Evolutionary conservation across 202 grass and related monocot species (phyloP).

Genomic region (Elaeis oleifera): DNA sequence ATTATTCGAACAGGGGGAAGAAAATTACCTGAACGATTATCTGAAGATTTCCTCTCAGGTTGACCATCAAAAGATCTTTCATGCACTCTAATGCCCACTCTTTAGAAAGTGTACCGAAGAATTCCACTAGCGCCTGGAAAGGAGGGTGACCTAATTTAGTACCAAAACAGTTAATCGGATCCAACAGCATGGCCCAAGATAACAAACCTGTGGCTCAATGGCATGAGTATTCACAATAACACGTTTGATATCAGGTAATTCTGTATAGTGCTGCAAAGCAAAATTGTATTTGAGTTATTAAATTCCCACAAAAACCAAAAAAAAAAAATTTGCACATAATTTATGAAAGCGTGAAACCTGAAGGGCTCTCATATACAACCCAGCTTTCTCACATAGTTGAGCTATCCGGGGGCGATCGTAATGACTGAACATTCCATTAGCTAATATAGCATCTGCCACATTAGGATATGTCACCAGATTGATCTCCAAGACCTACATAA

Average conservation of each 20-base stretch:
- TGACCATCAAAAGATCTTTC: conserved; percentile 90
- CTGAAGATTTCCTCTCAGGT: conserved; percentile 93
- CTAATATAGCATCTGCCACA: conserved; percentile 19
- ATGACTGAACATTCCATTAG: conserved; percentile 48
- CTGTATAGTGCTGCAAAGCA: conserved; percentile 76
- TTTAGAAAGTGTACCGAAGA: conserved; percentile 86
- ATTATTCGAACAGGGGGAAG: conserved; percentile 1
- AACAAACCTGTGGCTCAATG: conserved; percentile 87
- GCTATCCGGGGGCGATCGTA: conserved; percentile 90
- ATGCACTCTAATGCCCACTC: conserved; percentile 98
- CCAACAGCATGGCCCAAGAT: conserved; percentile 8
- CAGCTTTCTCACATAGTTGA: conserved; percentile 90
- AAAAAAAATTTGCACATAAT: conserved; percentile 2
- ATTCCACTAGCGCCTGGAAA: conserved; percentile 80
- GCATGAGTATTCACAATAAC: conserved; percentile 97
- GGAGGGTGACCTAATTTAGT: background rate
- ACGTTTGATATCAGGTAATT: conserved; percentile 86
- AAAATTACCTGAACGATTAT: conserved; percentile 82
- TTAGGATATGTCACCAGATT: conserved; percentile 24
- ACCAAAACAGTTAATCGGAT: conserved; percentile 5
- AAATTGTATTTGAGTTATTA: conserved; percentile 27
- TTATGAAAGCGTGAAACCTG: conserved; percentile 46
- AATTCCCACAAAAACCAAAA: conserved; percentile 1
- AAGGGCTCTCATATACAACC: conserved; percentile 81
- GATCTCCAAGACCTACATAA: conserved; percentile 13